Base-by-base conservation (phyloP, 192 early-diverging fungal species). In the Backusella tarrabulga region DNA sequence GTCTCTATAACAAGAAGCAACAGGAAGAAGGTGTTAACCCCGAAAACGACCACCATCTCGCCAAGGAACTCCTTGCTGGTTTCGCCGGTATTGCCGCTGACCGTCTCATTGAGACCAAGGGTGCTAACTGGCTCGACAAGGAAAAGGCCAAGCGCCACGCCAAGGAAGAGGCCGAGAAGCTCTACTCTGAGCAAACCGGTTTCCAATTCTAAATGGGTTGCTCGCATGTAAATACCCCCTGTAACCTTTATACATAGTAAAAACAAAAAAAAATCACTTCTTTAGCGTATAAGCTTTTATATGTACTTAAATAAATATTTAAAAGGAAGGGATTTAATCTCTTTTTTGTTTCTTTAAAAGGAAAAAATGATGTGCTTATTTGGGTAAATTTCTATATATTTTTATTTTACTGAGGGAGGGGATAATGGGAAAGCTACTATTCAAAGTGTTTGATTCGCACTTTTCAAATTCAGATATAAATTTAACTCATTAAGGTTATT, bases 61-160 rank as follows among this genome's bases (percentile, higher is more conserved):
- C 85, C 63, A 85, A 85, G 79, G 85, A 87, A 68, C 50, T 86
- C 50, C 75, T 87, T 36, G 84, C 84, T 35, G 81, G 76, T 66
- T 77, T 87, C 35, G 84, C 82, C 17, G 85, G 79, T 74, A 79
- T 76, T 63, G 85, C 81, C 56, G 71, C 79, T 56, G 85, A 84
- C 60, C 78, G 72, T 56, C 14, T 83, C 23, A 71, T 76, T 44
- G 84, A 85, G 63, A 84, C 83, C 79, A 85, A 85, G 74, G 84
- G 84, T 40, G 32, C 84, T 50, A 80, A 85, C 72, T 83, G 68
- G 76, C 15, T 85, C 63, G 84, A 85, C 71, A 66, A 72, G 26
- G 29, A 78, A 17, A 81, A 79, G 76, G 84, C 84, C 46, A 83
- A 84, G 76, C 68, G 14, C 19, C 63, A 77, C 14, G 83, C 83